Conservation (phyloP, 345 rosid species). For the Cardamine occulta region DNA sequence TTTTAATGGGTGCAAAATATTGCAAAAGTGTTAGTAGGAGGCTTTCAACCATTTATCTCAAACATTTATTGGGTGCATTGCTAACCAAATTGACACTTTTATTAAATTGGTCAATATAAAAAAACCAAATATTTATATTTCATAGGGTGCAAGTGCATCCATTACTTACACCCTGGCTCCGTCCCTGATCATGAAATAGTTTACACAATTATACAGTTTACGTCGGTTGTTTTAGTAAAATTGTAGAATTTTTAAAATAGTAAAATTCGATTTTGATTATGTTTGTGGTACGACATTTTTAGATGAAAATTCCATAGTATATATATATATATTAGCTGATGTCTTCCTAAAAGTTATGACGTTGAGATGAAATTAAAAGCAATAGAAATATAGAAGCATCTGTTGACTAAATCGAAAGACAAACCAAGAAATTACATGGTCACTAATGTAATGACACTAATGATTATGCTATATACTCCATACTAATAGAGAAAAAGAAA, state of each 20-base stretch:
- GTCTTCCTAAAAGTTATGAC: constrained; percentile 4
- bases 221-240: background rate
- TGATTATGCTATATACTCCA: background rate
- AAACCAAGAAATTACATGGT: background rate
- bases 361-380: background rate
- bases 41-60: too few species aligned
- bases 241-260: background rate
- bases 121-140: too few species aligned
- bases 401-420: constrained; percentile 9
- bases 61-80: too few species aligned
- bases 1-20: too few species aligned
- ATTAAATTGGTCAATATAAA: too few species aligned
- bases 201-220: background rate
- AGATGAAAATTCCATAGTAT: background rate
- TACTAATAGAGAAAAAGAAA: background rate
- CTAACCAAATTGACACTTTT: too few species aligned
- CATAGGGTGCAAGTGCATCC: too few species aligned
- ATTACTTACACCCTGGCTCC: too few species aligned
- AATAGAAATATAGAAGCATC: background rate
- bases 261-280: background rate
- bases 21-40: too few species aligned
- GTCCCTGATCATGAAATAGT: too few species aligned
- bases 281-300: background rate
- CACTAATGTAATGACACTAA: background rate
- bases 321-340: too few species aligned